Conservation (phyloP, 2,329 filamentous ascomycete genomes). For the Endoconidiophora polonica region DNA sequence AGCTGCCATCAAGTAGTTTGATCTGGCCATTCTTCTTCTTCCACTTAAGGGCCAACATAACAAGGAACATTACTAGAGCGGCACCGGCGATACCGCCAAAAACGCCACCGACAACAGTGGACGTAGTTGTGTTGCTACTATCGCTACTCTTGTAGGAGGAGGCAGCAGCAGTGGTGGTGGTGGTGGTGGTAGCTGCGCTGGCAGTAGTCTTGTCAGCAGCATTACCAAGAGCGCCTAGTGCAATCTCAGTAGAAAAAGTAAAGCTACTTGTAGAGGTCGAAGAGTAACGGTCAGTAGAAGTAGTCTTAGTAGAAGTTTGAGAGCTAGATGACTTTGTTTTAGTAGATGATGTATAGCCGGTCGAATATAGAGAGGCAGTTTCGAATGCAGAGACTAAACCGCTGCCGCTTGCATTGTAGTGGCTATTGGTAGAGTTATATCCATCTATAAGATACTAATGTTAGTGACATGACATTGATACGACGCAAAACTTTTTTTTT, state of each 20-base stretch:
- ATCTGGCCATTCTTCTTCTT: slow-evolving; percentile 33
- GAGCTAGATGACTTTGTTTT: too few species aligned
- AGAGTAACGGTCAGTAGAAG: slow-evolving; percentile 1
- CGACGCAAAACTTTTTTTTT: too few species aligned
- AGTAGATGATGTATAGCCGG: too few species aligned
- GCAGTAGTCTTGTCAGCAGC: not conserved
- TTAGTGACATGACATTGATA: not conserved
- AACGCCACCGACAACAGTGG: slow-evolving; percentile 35
- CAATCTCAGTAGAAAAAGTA: not conserved
- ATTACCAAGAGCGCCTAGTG: slow-evolving; percentile 15
- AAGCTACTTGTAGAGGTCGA: not conserved
- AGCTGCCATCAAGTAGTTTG: slow-evolving; percentile 25
- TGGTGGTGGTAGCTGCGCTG: slow-evolving; percentile 5
- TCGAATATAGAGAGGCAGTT: too few species aligned
- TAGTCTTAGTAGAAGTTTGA: not conserved
- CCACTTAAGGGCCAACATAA: slow-evolving; percentile 37
- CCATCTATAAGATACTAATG: not conserved
- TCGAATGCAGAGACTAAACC: not conserved
- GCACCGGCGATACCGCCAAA: slow-evolving; percentile 41
- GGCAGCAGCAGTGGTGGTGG: slow-evolving; percentile 14
- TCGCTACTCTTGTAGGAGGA: slow-evolving; percentile 13
- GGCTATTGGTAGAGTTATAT: not conserved
- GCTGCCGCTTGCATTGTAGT: not conserved
- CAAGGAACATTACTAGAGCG: slow-evolving; percentile 36
- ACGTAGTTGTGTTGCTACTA: slow-evolving; percentile 13